Base-by-base conservation (phyloP, 2,329 filamentous ascomycete species). In the Colletotrichum coccodes region DNA sequence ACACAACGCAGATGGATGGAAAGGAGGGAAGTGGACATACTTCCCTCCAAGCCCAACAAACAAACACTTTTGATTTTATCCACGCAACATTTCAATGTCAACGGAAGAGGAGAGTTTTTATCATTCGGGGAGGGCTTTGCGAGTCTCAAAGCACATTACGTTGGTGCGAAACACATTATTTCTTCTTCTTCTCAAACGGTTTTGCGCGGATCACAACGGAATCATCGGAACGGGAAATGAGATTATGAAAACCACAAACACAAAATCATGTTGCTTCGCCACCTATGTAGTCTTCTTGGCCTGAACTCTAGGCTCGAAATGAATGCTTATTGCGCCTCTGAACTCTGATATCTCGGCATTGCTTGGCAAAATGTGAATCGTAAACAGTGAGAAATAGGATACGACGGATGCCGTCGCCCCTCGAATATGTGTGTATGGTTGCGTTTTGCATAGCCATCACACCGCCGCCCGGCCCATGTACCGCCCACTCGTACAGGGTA, bases 201-300 rank as follows among this genome's bases (percentile, higher is more conserved):
- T 52, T 68, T 44, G 42, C 61, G 61, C 53, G 54, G 54, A 60
- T 44, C 46, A 68, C 11, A 54, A 16, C 32, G 40, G 61, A 57
- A 46, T 60, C 21, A 60, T 32, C 28, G 61, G 66, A 60, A 68
- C 21, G 61, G 66, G 44, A 57, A 65, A 68, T 60, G 66, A 68
- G 61, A 68, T 60, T 40, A 68, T 60, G 66, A 68, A 44, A 56
- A 60, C 14, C 18, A 58, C 28, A 23, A 36, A 46, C 40, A 58
- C 57, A 58, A 42, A 42, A 28, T 50, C 61, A 68, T 68, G 61
- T 68, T 68, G 61, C 54, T 65, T 68, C 65, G 66, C 49, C 61
- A 65, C 61, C 23, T 30, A 56, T 68, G 66, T 68, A 65, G 54
- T 68, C 47, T 68, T 47, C 46, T 68, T 54, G 65, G 47, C 42